Evolutionary conservation across 768 basidiomycete species (phyloP), one percentile per base, ranked within the genome.

Genomic region (Myochromella boudieri): DNA sequence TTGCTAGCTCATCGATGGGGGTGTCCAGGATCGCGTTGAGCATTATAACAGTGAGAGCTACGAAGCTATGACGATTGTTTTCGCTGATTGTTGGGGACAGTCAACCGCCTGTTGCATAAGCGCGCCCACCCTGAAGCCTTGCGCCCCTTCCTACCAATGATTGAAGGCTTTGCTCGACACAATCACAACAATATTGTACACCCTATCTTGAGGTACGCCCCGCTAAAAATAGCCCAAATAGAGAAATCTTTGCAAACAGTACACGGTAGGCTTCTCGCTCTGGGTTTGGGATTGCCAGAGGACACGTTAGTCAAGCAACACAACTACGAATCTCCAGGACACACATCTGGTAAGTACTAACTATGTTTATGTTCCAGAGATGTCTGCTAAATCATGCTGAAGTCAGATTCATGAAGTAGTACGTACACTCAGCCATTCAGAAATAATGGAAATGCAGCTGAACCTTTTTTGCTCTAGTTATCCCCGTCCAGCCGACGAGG

Each of bases 11-110:
- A 77, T 85, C 33, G 78, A 77, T 29, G 74, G 72, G 11, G 85
- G 82, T 6, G 76, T 86, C 24, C 72, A 62, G 8, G 85, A 86
- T 57, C 80, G 84, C 52, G 52, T 84, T n/a, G 84, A 86, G 55
- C 69, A 77, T 47, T 85, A 85, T 56, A 81, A 79, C 52, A 71
- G 84, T 84, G 49, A 48, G 75, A 51, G 4, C 5, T 24, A 17
- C 22, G 17, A 12, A 17, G 26, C 14, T 26, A 7, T 26, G 11
- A 25, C 5, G 15, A 6, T 34, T n/a, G 14, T 29, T 21, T n/a
- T 6, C 31, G 25, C 37, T 39, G 25, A 40, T 29, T 20, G 22
- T 26, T 43, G 11, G 41, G 6, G 15, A 20, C n/a, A 74, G 70
- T 71, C 17, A 60, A 71, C 44, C 58, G 63, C 33, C 53, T 66